These are phyloP conservation scores for Pulveroboletus sp. DNA, from an alignment of 768 basidiomycete species.

Conservation along the genomic window DNA sequence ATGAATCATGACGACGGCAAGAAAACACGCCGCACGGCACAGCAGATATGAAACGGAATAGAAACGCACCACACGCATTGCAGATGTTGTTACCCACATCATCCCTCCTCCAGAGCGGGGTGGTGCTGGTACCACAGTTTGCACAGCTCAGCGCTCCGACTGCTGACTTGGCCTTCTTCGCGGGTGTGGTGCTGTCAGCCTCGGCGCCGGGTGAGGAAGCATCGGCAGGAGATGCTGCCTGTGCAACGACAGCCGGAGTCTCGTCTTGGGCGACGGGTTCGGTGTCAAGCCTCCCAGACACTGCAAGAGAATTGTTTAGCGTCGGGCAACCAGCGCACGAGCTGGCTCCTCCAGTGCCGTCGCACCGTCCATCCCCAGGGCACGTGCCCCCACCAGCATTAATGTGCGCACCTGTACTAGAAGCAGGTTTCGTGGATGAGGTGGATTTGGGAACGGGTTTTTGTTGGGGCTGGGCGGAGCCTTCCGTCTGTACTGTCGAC, in stretches of 20 bases:
- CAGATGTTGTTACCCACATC: conserved; percentile 91
- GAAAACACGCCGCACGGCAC: conserved; percentile 19
- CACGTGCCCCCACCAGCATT: conserved; percentile 63
- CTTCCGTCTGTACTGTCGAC: conserved; percentile 25
- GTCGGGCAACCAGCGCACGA: conserved; percentile 96
- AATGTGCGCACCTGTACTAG: conserved; percentile 30
- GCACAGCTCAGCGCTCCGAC: conserved; percentile 81
- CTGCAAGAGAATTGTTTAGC: conserved; percentile 77
- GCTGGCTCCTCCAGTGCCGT: conserved; percentile 92
- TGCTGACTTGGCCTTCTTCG: conserved; percentile 34
- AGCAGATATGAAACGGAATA: conserved; percentile 24
- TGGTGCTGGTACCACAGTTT: conserved; percentile 86
- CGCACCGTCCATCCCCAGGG: conserved; percentile 96
- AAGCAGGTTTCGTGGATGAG: conserved; percentile 25
- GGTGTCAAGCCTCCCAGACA: conserved; percentile 38
- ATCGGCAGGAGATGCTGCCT: conserved; percentile 27
- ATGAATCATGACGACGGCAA: conserved; percentile 13
- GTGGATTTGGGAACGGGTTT: conserved; percentile 24
- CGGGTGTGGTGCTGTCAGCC: conserved; percentile 26
- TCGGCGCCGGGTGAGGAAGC: conserved; percentile 33
- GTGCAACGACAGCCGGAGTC: conserved; percentile 13
- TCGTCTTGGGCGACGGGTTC: conserved; percentile 30
- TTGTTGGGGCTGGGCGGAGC: conserved; percentile 22
- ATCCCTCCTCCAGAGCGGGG: conserved; percentile 86
- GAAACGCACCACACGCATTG: conserved; percentile 83